Base-by-base conservation (phyloP, 441 rosid species). In the Jatropha multifida region DNA sequence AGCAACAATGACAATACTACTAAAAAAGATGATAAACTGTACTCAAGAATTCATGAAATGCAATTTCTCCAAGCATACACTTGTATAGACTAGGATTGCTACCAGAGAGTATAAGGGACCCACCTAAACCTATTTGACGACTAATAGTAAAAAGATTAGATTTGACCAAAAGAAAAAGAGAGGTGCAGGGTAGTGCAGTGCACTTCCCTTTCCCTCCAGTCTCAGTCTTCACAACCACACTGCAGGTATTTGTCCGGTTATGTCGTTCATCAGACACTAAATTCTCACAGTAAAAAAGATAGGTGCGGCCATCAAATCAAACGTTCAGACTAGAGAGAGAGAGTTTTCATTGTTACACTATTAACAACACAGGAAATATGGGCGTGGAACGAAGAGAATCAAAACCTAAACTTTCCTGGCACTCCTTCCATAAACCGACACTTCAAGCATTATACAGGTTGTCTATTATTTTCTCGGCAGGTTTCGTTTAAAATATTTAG, bases 281-380 rank as follows among this genome's bases (percentile, higher is more conserved):
- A 71, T 69, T 7, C 27, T 26, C 49, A 69, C 68, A 78, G 51
- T 75, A 55, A 81, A 83, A 84, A 77, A 65, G 75, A 69, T 77
- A 41, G 23, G 76, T 74, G 67, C 75, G 81, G 80, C 82, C 81
- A 85, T 80, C 88, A 72, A 82, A 79, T 85, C 91, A 85, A 68
- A 70, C 69, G 55, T 56, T 40, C 46, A 54, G 40, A 55, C 2
- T 18, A 61, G 40, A 20, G 65, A n/a, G 17, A 69, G 37, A 11
- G 20, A 42, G 14, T 13, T 66, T 46, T 23, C 18, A 42, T 42
- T 42, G 10, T 65, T 42, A 44, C 6, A 44, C 44, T 12, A 44
- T 44, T 46, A n/a, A 12, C 13, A 0, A 46, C 4, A 46, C 9
- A 20, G 23, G 17, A 15, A 23, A 4, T 11, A 14, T 44, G 2